These are phyloP conservation scores for Pyrenophora graminea DNA, from an alignment of 2,329 filamentous ascomycete genomes.

Conservation along the genomic window DNA sequence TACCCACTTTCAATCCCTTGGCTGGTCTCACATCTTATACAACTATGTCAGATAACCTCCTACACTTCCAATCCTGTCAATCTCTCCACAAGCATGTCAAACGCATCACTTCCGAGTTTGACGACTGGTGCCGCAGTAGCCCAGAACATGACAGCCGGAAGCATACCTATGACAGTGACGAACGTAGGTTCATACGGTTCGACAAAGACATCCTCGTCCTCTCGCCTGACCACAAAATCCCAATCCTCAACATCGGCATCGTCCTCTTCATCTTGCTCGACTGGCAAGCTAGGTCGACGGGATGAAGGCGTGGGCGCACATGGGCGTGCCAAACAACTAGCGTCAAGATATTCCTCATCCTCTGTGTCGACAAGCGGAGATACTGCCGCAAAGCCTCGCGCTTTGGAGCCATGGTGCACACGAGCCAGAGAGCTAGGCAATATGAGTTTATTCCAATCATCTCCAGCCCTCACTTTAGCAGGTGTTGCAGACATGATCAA, in stretches of 20 bases:
- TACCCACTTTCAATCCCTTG: too few species aligned
- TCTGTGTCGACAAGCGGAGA: neutral
- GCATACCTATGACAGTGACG: conserved; percentile 30
- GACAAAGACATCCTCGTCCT: conserved; percentile 10
- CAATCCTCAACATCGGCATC: neutral
- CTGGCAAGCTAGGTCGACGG: neutral
- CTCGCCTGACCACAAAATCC: neutral
- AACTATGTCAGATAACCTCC: too few species aligned
- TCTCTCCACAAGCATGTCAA: conserved; percentile 15
- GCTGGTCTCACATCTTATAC: too few species aligned
- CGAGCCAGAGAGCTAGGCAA: too few species aligned
- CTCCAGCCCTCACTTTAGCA: neutral
- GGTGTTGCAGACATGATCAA: conserved; percentile 20
- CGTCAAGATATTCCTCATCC: neutral
- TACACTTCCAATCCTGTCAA: conserved; percentile 7
- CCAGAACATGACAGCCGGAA: conserved; percentile 36
- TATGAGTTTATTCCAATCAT: neutral
- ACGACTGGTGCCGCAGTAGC: conserved; percentile 13
- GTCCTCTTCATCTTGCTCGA: conserved; percentile 5
- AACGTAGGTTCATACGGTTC: conserved; percentile 25
- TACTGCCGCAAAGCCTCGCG: neutral
- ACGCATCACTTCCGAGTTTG: conserved; percentile 5
- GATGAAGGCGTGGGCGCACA: neutral
- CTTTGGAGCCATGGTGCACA: too few species aligned
- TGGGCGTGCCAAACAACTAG: neutral